These are phyloP conservation scores for Stropharia rugosoannulata DNA, from an alignment of 768 basidiomycete genomes.

Conservation along the genomic window DNA sequence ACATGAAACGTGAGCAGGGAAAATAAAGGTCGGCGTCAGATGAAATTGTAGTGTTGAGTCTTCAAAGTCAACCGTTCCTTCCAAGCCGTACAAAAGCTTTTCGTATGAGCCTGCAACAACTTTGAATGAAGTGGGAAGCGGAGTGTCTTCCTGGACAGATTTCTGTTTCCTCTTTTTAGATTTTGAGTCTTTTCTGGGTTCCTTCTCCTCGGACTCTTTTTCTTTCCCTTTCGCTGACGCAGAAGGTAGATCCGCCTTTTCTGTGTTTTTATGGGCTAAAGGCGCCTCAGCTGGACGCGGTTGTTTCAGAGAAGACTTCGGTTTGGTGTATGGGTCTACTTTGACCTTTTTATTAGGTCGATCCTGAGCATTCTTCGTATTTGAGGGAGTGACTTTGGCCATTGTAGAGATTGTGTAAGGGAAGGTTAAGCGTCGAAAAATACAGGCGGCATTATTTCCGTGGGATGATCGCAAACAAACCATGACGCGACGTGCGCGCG, in stretches of 20 bases:
- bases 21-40: slow-evolving; percentile 87
- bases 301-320: slow-evolving; percentile 9
- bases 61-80: slow-evolving; percentile 52
- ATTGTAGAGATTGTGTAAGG: slow-evolving; percentile 5
- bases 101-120: slow-evolving; percentile 94
- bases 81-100: slow-evolving; percentile 89
- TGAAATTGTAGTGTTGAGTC: slow-evolving; percentile 32
- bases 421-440: neutral
- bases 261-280: neutral
- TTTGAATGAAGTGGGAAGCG: slow-evolving; percentile 68
- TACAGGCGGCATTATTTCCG: slow-evolving; percentile 12
- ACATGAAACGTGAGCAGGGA: slow-evolving; percentile 94
- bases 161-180: slow-evolving; percentile 14
- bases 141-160: slow-evolving; percentile 11
- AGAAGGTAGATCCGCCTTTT: neutral
- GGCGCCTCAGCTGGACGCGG: neutral
- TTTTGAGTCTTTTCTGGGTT: slow-evolving; percentile 5
- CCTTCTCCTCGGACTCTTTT: slow-evolving; percentile 10
- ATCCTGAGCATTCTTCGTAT: slow-evolving; percentile 8
- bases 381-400: slow-evolving; percentile 8
- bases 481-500: neutral
- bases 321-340: slow-evolving; percentile 12
- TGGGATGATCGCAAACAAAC: slow-evolving; percentile 12
- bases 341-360: slow-evolving; percentile 28
- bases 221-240: slow-evolving; percentile 18